Evolutionary conservation across 2,329 filamentous ascomycete species (phyloP).

Genomic region (Didymellaceae sp.): DNA sequence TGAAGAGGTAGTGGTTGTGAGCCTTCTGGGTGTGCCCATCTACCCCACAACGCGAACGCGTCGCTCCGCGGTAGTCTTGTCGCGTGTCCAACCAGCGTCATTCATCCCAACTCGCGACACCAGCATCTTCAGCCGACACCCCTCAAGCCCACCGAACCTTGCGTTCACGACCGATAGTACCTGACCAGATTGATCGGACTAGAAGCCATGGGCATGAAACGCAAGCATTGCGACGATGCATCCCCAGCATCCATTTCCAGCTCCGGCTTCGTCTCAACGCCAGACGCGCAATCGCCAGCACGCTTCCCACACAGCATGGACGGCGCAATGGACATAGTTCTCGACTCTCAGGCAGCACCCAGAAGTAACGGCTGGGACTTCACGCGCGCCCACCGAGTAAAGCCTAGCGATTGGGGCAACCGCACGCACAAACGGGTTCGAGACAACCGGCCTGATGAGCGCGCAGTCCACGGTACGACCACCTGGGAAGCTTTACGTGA

Average conservation of each 20-base stretch:
- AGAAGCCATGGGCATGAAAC: conserved; percentile 61
- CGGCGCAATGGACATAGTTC: conserved; percentile 37
- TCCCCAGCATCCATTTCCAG: conserved; percentile 54
- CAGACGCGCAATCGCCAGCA: conserved; percentile 39
- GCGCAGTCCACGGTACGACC: conserved; percentile 59
- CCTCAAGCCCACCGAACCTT: background rate
- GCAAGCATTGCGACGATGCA: conserved; percentile 61
- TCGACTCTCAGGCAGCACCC: conserved; percentile 23
- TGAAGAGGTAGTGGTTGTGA: background rate
- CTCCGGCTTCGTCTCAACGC: conserved; percentile 41
- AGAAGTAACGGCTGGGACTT: conserved; percentile 36
- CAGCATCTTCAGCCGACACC: background rate
- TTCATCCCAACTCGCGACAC: conserved; percentile 12
- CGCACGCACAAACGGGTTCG: conserved; percentile 66
- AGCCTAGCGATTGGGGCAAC: conserved; percentile 55
- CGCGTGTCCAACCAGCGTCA: conserved; percentile 33
- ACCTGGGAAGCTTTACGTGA: background rate
- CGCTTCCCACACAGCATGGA: conserved; percentile 26
- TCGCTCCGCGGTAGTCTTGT: conserved; percentile 19
- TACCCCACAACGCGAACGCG: conserved; percentile 33
- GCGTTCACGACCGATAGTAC: background rate
- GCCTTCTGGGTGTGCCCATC: background rate
- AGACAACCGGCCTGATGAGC: conserved; percentile 64
- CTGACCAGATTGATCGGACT: background rate
- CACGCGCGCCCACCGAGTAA: conserved; percentile 31